phyloP scores from a whole-genome alignment of 768 basidiomycete species.

The Termitomyces sp. region DNA sequence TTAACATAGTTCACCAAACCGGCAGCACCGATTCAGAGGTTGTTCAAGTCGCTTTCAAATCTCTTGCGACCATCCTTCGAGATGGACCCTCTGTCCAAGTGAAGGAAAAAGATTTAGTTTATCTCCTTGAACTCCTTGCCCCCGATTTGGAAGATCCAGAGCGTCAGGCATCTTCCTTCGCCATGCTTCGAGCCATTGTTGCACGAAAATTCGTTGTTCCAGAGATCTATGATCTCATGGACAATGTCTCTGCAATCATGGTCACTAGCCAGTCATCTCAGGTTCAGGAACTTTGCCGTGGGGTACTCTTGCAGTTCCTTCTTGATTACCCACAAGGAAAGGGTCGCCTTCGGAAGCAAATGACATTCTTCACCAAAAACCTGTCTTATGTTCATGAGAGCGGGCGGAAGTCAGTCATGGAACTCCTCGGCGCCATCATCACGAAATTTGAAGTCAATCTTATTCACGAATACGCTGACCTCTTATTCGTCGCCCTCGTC shows the following conservation, averaged over 20 bases:
- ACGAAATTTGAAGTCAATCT: constrained; percentile 77
- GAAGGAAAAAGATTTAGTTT: constrained; percentile 86
- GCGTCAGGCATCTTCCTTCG: constrained; percentile 83
- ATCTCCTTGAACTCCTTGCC: constrained; percentile 78
- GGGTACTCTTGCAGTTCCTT: constrained; percentile 87
- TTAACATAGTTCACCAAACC: constrained; percentile 75
- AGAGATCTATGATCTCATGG: constrained; percentile 97
- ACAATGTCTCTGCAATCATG: constrained; percentile 84
- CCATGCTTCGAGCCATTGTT: constrained; percentile 87
- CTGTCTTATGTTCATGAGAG: constrained; percentile 87
- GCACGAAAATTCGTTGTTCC: constrained; percentile 89
- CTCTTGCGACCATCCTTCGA: constrained; percentile 85
- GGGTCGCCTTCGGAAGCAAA: constrained; percentile 80
- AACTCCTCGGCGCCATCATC: constrained; percentile 81
- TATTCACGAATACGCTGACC: constrained; percentile 76
- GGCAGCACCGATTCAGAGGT: constrained; percentile 90
- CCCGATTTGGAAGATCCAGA: constrained; percentile 90
- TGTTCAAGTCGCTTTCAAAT: constrained; percentile 83
- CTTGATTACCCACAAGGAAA: constrained; percentile 97
- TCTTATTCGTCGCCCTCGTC: constrained; percentile 88
- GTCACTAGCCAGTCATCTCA: constrained; percentile 90
- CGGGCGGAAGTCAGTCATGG: constrained; percentile 92
- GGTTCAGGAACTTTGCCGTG: constrained; percentile 89
- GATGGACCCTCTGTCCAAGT: constrained; percentile 78
- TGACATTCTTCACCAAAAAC: constrained; percentile 91